These are phyloP conservation scores for Yamadazyma aaseri DNA, from an alignment of 1,139 yeast genomes.

Conservation along the genomic window DNA sequence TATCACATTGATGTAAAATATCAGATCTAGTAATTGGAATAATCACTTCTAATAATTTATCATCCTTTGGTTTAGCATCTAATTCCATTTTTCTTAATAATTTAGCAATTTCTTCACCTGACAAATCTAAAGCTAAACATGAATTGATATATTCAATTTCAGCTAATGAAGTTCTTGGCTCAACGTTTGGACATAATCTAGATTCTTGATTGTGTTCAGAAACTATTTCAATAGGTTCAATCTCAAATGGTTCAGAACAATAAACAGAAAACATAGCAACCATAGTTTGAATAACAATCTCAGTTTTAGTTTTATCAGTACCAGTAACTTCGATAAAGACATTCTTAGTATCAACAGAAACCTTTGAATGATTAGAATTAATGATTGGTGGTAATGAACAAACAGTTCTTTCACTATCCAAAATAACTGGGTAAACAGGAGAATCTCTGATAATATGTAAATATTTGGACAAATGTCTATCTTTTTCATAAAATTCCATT, in stretches of 20 bases:
- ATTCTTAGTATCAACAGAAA: conserved; percentile 78
- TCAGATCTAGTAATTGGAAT: conserved; percentile 96
- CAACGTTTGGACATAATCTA: conserved; percentile 72
- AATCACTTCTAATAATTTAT: conserved; percentile 60
- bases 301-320: conserved; percentile 90
- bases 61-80: conserved; percentile 53
- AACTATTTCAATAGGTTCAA: conserved; percentile 85
- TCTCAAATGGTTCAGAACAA: conserved; percentile 70
- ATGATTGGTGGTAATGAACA: conserved; percentile 97
- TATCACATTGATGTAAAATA: conserved; percentile 94
- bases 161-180: conserved; percentile 67
- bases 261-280: conserved; percentile 96
- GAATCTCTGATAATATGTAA: conserved; percentile 85
- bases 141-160: conserved; percentile 88
- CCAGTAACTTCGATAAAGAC: conserved; percentile 95
- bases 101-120: conserved; percentile 64
- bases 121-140: conserved; percentile 76
- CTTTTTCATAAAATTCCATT: conserved; percentile 88
- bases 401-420: conserved; percentile 74
- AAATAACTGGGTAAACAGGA: conserved; percentile 88
- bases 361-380: conserved; percentile 89
- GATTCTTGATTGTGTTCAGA: conserved; percentile 81
- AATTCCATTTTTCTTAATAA: conserved; percentile 83
- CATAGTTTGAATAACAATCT: conserved; percentile 83
- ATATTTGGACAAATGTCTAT: conserved; percentile 85